A percentile compares a stretch with the other conserved stretches of the same genome.
Evolutionary conservation across 2,329 filamentous ascomycete species (phyloP).

Genomic region (Botrytis cinerea): DNA sequence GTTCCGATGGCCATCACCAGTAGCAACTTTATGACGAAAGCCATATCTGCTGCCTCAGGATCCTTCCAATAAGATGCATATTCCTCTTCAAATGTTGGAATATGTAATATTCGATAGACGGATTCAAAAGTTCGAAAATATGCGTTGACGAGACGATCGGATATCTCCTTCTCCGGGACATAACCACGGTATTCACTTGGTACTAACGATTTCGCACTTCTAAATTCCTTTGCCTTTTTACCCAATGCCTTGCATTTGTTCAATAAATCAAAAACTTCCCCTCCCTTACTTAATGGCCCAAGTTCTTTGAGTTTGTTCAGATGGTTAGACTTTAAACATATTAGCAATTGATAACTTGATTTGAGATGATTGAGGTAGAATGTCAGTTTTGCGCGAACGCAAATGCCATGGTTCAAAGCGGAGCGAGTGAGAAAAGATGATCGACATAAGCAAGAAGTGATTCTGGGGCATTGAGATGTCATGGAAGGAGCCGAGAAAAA

Average conservation of each 20-base stretch:
- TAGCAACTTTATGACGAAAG: conserved; percentile 28
- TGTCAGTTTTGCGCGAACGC: neutral
- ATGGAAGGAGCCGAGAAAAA: neutral
- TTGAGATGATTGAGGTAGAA: neutral
- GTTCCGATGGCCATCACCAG: conserved; percentile 29
- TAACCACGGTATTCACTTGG: conserved; percentile 21
- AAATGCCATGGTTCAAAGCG: neutral
- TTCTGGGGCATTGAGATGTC: neutral
- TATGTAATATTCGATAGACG: conserved; percentile 49
- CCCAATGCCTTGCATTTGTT: conserved; percentile 29
- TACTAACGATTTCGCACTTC: conserved; percentile 11
- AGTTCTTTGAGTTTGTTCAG: conserved; percentile 19
- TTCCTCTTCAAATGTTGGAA: conserved; percentile 48
- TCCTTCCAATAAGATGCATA: conserved; percentile 46
- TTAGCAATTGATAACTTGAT: neutral
- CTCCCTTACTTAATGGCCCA: conserved; percentile 9
- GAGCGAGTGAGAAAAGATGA: neutral
- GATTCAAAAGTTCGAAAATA: conserved; percentile 49
- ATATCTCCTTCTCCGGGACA: conserved; percentile 25
- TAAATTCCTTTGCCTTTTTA: conserved; percentile 25
- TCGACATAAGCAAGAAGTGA: neutral
- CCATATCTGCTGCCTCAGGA: conserved; percentile 22
- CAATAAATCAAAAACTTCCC: conserved; percentile 23
- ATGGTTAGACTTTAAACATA: conserved; percentile 20
- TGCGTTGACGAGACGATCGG: conserved; percentile 43